phyloP scores from a whole-genome alignment of 371 early-diverging fungal genomes.

The Apophysomyces variabilis region DNA sequence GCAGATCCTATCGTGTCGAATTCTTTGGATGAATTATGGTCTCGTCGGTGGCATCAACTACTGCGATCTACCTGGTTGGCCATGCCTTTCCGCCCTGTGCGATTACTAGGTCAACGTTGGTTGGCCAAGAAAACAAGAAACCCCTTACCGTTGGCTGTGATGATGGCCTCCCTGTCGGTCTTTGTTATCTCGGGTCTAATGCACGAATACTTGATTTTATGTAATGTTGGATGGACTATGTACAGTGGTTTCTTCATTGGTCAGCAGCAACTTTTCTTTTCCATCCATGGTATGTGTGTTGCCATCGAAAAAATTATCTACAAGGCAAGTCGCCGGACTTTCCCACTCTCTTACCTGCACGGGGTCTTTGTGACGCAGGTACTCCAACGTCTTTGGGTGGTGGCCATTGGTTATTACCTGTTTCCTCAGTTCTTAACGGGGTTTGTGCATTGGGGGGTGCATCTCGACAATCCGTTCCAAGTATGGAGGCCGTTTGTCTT shows the following conservation, averaged over 20 bases:
- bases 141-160: constrained; percentile 18
- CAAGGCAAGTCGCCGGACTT: not conserved
- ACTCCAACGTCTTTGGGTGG: constrained; percentile 29
- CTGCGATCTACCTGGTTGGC: constrained; percentile 48
- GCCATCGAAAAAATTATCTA: constrained; percentile 18
- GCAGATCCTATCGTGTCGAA: constrained; percentile 31
- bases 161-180: constrained; percentile 31
- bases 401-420: constrained; percentile 20
- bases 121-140: constrained; percentile 33
- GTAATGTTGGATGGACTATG: constrained; percentile 34
- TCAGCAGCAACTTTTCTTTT: constrained; percentile 37
- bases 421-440: constrained; percentile 37
- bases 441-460: constrained; percentile 36
- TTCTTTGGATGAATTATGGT: constrained; percentile 44
- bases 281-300: constrained; percentile 32
- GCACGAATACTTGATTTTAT: constrained; percentile 36
- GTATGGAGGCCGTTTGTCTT: constrained; percentile 12
- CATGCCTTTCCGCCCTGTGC: constrained; percentile 43
- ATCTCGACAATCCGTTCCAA: constrained; percentile 16
- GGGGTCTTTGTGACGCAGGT: constrained; percentile 17
- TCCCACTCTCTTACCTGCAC: constrained; percentile 16
- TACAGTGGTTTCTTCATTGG: constrained; percentile 31
- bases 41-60: constrained; percentile 46
- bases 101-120: constrained; percentile 26
- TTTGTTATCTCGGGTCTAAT: constrained; percentile 34